Base-by-base conservation (phyloP, 306 rosid species). In the Begonia peltatifolia region DNA sequence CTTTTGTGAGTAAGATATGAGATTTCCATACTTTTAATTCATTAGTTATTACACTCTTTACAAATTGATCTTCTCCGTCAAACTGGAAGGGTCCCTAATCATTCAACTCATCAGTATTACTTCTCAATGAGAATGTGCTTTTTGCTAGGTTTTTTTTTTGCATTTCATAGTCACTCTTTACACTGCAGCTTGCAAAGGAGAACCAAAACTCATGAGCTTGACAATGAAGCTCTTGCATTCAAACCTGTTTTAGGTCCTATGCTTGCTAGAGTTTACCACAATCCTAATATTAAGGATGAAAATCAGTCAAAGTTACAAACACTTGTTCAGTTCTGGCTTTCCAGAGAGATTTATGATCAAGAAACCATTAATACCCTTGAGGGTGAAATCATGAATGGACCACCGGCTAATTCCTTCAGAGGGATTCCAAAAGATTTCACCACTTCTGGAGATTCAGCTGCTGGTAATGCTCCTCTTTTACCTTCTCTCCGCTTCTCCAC, bases 251-350 rank as follows among this genome's bases (percentile, higher is more conserved):
- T 90, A 68, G 99, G 99, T 53, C 67, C 95, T 59, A 83, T 90
- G 95, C 94, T 90, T 59, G 87, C 82, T 18, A 80, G 99, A 79
- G 82, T 86, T 54, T 83, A 80, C 69, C 95, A 90, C 63, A 79
- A 90, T 60, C 99, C 94, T 62, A 95, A 76, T 53, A 90, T 78
- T 64, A 83, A 80, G 42, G 95, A 90, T 59, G 99, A 90, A 65
- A 83, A 76, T 68, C 81, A 76, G 72, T 67, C 78, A 68, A 77
- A 86, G 72, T 68, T 90, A 72, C 86, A 83, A 61, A 88, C 86
- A 57, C 80, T 90, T 76, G 79, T 90, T 51, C 95, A 90, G 82
- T 81, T 90, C 63, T 90, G 99, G 96, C 77, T 84, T 50, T 83
- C 95, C 65, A 83, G 83, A 55, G 84, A 69, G 52, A 77, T 90